These are phyloP conservation scores for Antrodiella citrinella DNA, from an alignment of 768 basidiomycete genomes.

Conservation along the genomic window DNA sequence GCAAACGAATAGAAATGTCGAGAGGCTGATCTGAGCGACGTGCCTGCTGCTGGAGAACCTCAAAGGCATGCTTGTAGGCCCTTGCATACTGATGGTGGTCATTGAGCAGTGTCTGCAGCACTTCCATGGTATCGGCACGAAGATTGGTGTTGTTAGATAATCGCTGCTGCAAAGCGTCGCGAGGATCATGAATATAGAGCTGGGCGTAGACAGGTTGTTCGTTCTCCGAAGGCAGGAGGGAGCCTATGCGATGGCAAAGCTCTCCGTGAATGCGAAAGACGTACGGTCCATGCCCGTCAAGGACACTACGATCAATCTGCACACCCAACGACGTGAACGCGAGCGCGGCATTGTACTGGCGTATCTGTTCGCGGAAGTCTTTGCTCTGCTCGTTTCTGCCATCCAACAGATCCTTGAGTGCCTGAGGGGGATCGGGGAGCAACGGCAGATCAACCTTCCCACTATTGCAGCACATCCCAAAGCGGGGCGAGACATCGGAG, in stretches of 20 bases:
- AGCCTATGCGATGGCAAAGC: conserved; percentile 29
- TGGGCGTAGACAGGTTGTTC: conserved; percentile 28
- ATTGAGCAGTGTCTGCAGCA: conserved; percentile 9
- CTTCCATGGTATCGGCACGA: conserved; percentile 5
- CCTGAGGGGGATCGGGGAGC: conserved; percentile 15
- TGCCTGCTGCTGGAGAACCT: conserved; percentile 7
- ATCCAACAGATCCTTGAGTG: conserved; percentile 16
- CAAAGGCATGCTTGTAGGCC: conserved; percentile 10
- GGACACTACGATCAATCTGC: conserved; percentile 21
- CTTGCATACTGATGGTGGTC: conserved; percentile 8
- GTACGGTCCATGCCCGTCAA: conserved; percentile 24
- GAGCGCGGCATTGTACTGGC: conserved; percentile 34
- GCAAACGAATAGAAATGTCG: conserved; percentile 9
- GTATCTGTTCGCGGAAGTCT: conserved; percentile 27
- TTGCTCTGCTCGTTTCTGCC: conserved; percentile 9
- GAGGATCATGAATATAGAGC: conserved; percentile 34
- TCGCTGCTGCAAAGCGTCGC: conserved; percentile 23
- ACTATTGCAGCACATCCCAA: conserved; percentile 28
- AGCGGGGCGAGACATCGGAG: conserved; percentile 15
- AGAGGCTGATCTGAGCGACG: no score
- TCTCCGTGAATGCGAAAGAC: conserved; percentile 29
- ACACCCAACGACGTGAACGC: conserved; percentile 31
- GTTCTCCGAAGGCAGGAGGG: conserved; percentile 20
- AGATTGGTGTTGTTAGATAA: conserved; percentile 7
- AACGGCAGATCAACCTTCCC: conserved; percentile 26